These are phyloP conservation scores for Epithemia pelagica DNA, from an alignment of 108 stramenopile genomes.

Conservation along the genomic window DNA sequence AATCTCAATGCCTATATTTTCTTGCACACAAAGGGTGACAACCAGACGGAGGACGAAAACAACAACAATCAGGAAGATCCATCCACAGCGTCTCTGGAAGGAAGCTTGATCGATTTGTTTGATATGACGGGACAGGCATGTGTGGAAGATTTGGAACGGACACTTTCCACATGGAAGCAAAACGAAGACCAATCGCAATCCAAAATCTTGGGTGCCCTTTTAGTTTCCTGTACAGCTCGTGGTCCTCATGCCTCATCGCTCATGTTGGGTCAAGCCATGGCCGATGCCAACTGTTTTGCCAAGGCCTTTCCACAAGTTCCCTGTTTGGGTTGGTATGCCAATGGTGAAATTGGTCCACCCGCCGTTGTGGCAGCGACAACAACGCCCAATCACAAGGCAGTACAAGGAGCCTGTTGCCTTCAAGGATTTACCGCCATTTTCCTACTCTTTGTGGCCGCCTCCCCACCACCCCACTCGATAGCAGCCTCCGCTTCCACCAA, in stretches of 20 bases:
- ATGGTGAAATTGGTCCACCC: constrained; percentile 51
- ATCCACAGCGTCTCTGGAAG: neutral
- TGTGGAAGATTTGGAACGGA: constrained; percentile 34
- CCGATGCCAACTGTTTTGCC: constrained; percentile 41
- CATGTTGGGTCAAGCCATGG: constrained; percentile 32
- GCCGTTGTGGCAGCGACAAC: constrained; percentile 26
- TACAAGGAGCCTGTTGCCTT: constrained; percentile 23
- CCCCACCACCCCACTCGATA: no score
- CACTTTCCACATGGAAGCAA: constrained; percentile 15
- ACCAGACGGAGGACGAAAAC: neutral
- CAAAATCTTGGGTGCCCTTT: constrained; percentile 41
- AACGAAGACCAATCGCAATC: constrained; percentile 23
- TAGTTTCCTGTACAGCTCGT: constrained; percentile 45
- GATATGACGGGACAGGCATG: constrained; percentile 34
- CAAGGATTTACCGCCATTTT: constrained; percentile 57
- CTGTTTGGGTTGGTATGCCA: constrained; percentile 47
- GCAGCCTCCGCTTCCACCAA: no score
- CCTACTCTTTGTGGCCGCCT: constrained; percentile 34
- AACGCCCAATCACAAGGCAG: neutral
- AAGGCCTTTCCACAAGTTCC: constrained; percentile 35
- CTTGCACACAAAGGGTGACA: neutral
- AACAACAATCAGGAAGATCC: neutral
- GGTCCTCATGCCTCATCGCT: constrained; percentile 22
- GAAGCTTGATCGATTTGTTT: constrained; percentile 36
- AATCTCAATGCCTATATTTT: constrained; percentile 1